These are phyloP conservation scores for Panicum virgatum DNA, from an alignment of 202 grass and related monocot genomes.

Conservation along the genomic window DNA sequence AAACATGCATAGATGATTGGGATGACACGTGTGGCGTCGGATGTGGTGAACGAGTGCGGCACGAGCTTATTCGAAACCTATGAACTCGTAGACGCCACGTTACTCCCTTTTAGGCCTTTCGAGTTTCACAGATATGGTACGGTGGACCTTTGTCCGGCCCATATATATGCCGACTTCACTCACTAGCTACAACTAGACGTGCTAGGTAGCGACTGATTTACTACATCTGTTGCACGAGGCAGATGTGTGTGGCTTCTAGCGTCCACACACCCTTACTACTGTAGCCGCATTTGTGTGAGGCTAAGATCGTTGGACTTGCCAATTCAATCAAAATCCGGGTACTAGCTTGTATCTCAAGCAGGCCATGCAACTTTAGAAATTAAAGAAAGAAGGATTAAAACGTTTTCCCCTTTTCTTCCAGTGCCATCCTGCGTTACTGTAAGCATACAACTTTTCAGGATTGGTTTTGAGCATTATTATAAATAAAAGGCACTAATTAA, in stretches of 20 bases:
- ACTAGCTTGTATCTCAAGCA: neutral
- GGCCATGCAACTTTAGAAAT: neutral
- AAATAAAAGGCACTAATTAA: neutral
- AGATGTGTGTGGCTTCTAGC: neutral
- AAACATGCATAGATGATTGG: too few species aligned
- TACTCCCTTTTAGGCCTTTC: neutral
- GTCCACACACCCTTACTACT: neutral
- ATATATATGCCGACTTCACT: neutral
- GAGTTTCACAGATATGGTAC: neutral
- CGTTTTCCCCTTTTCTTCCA: neutral
- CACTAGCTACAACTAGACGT: neutral
- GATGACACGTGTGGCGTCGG: neutral
- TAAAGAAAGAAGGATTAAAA: too few species aligned
- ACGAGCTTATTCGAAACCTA: neutral
- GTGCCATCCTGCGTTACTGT: neutral
- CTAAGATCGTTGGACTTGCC: neutral
- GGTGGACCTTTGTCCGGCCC: neutral
- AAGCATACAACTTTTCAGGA: neutral
- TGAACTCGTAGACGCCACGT: neutral
- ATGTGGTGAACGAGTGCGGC: neutral
- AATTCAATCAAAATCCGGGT: neutral
- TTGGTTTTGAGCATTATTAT: neutral
- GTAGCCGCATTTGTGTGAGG: too few species aligned
- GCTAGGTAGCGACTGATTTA: neutral
- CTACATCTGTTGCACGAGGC: neutral